Evolutionary conservation across 1,284 basidiomycete genomes (phyloP), one percentile per base, ranked within the genome.

Genomic region (Trichosporon ovoides): DNA sequence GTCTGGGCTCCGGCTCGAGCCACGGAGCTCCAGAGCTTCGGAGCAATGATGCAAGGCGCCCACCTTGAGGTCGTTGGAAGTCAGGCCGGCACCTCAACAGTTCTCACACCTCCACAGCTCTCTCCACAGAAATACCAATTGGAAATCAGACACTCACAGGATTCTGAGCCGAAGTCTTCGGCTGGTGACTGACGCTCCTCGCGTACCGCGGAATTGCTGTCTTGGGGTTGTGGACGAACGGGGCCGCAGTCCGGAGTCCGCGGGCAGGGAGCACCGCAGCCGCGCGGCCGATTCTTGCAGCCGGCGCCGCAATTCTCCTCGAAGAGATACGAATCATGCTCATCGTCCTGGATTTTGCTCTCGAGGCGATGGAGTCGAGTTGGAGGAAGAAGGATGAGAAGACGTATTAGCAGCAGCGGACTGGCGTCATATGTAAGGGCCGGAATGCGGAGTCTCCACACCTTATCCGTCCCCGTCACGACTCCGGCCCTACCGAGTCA

Each of bases 121-220:
- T n/a, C n/a, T n/a, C n/a, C n/a, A n/a, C n/a, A n/a, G n/a, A n/a
- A n/a, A n/a, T n/a, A n/a, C n/a, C n/a, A n/a, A n/a, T n/a, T n/a
- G n/a, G n/a, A n/a, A n/a, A n/a, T n/a, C n/a, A n/a, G n/a, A n/a
- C n/a, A 60, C 71, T 66, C 52, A 73, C 71, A 35, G 49, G 49
- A n/a, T 51, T 51, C 49, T 51, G 33, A 20, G 49, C 49, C 6
- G 18, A 35, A 3, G 34, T 51, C 49, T 51, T 51, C 6, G 49
- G 49, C 49, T 36, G 34, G 31, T 51, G 33, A 10, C 49, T 51
- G 6, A 35, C 20, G 1, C 18, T 16, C 33, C 49, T 19, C 11
- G 49, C 5, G 9, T 31, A 6, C 14, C 28, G 14, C 4, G 43
- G 43, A 5, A 16, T 16, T 6, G 12, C 43, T 13, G 28, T 2